phyloP scores from a whole-genome alignment of 108 stramenopile species.

The Mediolabrus comicus region DNA sequence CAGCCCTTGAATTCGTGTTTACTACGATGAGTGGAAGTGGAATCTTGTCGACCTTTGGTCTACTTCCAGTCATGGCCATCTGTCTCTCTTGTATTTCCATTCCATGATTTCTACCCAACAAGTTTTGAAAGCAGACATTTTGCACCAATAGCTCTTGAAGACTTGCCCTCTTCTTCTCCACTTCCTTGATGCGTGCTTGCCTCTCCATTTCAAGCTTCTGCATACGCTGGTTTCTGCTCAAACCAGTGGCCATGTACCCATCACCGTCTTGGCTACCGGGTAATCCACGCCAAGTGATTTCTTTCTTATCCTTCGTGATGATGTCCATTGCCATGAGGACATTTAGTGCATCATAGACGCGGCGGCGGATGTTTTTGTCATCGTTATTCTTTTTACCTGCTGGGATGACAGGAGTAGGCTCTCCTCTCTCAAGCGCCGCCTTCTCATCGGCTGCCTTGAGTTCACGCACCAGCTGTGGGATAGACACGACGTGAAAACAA shows the following conservation, averaged over 20 bases:
- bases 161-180: constrained; percentile 69
- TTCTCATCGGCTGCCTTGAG: constrained; percentile 58
- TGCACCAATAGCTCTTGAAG: constrained; percentile 84
- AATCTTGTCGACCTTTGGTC: constrained; percentile 56
- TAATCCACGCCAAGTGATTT: constrained; percentile 87
- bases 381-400: constrained; percentile 59
- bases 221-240: constrained; percentile 46
- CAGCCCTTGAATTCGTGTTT: constrained; percentile 72
- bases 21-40: constrained; percentile 93
- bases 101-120: constrained; percentile 69
- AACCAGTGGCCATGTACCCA: not conserved
- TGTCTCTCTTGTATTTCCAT: constrained; percentile 10
- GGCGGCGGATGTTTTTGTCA: constrained; percentile 89
- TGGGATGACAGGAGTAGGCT: not conserved
- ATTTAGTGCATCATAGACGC: constrained; percentile 96
- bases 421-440: constrained; percentile 41
- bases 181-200: constrained; percentile 32
- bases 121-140: constrained; percentile 85
- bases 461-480: constrained; percentile 30
- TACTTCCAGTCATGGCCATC: not conserved
- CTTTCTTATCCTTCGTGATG: constrained; percentile 88
- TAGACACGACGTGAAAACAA: not conserved
- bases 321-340: constrained; percentile 97
- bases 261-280: constrained; percentile 35
- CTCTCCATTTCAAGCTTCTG: constrained; percentile 56